These are phyloP conservation scores for Raphanus raphanistrum DNA, from an alignment of 345 rosid genomes.

Conservation along the genomic window DNA sequence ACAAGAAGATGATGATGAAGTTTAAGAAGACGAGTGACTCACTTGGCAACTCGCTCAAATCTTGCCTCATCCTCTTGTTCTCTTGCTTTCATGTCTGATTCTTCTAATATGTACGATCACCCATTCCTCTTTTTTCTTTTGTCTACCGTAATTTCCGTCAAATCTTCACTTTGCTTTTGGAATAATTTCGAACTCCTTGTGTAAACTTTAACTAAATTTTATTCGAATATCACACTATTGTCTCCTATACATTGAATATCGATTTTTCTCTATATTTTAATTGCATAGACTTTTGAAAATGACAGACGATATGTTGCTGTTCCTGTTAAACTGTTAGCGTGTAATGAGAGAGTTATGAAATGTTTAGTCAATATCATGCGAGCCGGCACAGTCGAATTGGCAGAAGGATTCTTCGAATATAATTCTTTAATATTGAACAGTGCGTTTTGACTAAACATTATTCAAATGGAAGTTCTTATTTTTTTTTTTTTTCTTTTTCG, in stretches of 20 bases:
- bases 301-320: slow-evolving; percentile 10
- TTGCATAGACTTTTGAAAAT: slow-evolving; percentile 17
- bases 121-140: not conserved
- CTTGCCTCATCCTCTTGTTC: slow-evolving; percentile 32
- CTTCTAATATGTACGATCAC: not conserved
- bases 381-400: slow-evolving; percentile 23
- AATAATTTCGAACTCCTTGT: slow-evolving; percentile 20
- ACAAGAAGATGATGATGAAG: slow-evolving; percentile 26
- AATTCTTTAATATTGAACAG: not conserved
- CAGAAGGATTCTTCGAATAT: not conserved
- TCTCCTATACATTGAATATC: not conserved
- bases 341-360: not conserved
- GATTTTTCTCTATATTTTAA: not conserved
- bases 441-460: not conserved
- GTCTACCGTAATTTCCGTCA: not conserved
- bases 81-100: slow-evolving; percentile 39
- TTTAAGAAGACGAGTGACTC: slow-evolving; percentile 30
- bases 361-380: not conserved
- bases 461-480: no score
- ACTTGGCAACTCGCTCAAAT: slow-evolving; percentile 31
- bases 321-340: slow-evolving; percentile 3
- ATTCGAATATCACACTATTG: not conserved
- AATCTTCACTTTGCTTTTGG: slow-evolving; percentile 8
- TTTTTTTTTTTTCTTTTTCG: no score
- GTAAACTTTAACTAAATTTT: not conserved